Evolutionary conservation across 2,329 filamentous ascomycete genomes (phyloP), one percentile per base, ranked within the genome.

Genomic region (Pseudofabraea citricarpa): DNA sequence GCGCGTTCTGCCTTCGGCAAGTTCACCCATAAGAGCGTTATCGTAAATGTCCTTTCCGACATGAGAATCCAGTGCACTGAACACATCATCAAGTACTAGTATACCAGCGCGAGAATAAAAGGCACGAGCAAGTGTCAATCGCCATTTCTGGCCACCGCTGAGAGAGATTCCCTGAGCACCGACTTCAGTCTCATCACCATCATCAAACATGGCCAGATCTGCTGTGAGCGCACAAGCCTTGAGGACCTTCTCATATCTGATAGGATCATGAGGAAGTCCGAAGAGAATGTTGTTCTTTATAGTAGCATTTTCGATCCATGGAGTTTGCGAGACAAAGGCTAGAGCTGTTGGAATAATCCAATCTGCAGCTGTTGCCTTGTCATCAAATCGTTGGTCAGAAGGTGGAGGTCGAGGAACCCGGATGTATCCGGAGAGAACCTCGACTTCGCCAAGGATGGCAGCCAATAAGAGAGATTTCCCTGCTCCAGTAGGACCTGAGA

Each of bases 121-220:
- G 1, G 87, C 86, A 39, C 87, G 72, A 1, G 87, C 87, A 50
- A 93, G 77, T 2, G 85, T 86, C 23, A 91, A 74, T 35, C 87
- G 77, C 83, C 86, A 90, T 56, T 85, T 83, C 63, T 93, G 88
- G 0, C 87, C 87, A 49, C 88, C 87, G 49, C 83, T 88, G 2
- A 93, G 71, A 54, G 89, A 89, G 53, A 90, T 86, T 4, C 87
- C 88, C 50, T 90, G 89, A 3, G 85, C 83, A 9, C 87, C 88
- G 40, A 91, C 85, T 56, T 90, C 84, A 0, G 88, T 93, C 43
- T 76, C 64, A 52, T 91, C 85, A 6, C 87, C 87, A 56, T 90
- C 83, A 0, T 78, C 68, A 12, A 93, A 71, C 67, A 87, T 85
- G 13, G 81, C 74, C 23, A 93, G 68, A 53, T 94, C 88, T 57